These are phyloP conservation scores for Cercophora scortea DNA, from an alignment of 495 filamentous ascomycete species.

Conservation along the genomic window DNA sequence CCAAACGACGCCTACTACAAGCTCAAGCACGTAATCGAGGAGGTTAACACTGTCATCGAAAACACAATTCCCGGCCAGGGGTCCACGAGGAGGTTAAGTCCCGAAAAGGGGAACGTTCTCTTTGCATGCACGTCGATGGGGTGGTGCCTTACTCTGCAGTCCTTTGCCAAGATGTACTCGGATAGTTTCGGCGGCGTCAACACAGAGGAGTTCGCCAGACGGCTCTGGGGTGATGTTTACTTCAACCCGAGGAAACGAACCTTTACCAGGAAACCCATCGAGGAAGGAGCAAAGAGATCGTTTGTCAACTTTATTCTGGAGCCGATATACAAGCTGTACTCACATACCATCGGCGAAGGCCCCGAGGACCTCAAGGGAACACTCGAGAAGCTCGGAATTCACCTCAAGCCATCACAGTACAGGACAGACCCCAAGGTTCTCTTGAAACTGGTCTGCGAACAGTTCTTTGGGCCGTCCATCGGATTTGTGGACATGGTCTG, in stretches of 20 bases:
- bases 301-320: constrained; percentile 95
- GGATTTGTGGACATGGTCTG: constrained; percentile 96
- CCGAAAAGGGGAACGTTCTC: constrained; percentile 93
- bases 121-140: constrained; percentile 91
- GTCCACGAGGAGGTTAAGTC: constrained; percentile 73
- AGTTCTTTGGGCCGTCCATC: constrained; percentile 81
- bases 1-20: constrained; percentile 98
- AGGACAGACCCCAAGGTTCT: constrained; percentile 83
- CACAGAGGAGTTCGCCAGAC: constrained; percentile 63
- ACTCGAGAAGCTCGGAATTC: constrained; percentile 71
- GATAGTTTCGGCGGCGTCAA: constrained; percentile 73
- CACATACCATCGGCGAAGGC: constrained; percentile 88
- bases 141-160: constrained; percentile 91
- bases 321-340: constrained; percentile 96
- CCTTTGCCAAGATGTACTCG: constrained; percentile 93
- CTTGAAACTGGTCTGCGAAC: constrained; percentile 81
- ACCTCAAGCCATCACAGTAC: constrained; percentile 83
- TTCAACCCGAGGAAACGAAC: constrained; percentile 85
- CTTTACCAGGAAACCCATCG: constrained; percentile 80
- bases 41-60: constrained; percentile 94
- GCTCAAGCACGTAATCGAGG: constrained; percentile 93
- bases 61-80: constrained; percentile 77
- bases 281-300: constrained; percentile 71
- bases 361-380: constrained; percentile 79
- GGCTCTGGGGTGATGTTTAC: constrained; percentile 96